phyloP scores from a whole-genome alignment of 2,329 filamentous ascomycete genomes.

The Colletotrichum echinochloae region DNA sequence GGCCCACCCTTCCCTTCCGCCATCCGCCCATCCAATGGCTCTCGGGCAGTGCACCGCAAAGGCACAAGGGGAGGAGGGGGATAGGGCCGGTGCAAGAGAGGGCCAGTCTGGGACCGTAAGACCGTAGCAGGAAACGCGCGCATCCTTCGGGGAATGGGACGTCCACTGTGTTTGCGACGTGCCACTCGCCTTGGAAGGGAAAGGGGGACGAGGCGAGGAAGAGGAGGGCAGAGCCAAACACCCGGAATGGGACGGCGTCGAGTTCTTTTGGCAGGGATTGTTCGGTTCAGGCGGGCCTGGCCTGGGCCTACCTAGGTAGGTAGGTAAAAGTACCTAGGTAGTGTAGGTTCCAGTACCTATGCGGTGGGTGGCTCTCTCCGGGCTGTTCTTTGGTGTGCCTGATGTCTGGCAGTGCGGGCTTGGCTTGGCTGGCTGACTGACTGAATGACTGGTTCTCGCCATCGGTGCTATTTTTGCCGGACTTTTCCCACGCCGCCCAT shows the following conservation, averaged over 20 bases:
- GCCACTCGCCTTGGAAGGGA: background rate
- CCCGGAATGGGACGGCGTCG: constrained; percentile 5
- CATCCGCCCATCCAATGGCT: constrained; percentile 12
- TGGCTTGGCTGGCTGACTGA: constrained; percentile 12
- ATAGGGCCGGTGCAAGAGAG: constrained; percentile 13
- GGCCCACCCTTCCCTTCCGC: background rate
- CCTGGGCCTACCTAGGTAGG: background rate
- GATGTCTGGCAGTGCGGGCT: background rate
- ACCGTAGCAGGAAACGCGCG: constrained; percentile 20
- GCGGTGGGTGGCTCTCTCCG: background rate
- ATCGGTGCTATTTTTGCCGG: constrained; percentile 35
- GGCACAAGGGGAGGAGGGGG: constrained; percentile 32
- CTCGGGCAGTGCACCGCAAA: constrained; percentile 32
- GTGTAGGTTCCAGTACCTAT: constrained; percentile 1
- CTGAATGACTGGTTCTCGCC: constrained; percentile 2
- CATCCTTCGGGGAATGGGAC: background rate
- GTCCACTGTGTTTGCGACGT: background rate
- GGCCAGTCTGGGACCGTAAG: constrained; percentile 7
- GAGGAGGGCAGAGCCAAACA: background rate
- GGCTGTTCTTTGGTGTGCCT: background rate
- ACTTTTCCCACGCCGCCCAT: constrained; percentile 24
- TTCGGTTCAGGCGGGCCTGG: constrained; percentile 28
- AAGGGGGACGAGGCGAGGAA: background rate
- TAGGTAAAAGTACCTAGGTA: background rate
- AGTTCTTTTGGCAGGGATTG: constrained; percentile 27